Conservation (phyloP, 192 early-diverging fungal genomes). For the Coemansia sp. region DNA sequence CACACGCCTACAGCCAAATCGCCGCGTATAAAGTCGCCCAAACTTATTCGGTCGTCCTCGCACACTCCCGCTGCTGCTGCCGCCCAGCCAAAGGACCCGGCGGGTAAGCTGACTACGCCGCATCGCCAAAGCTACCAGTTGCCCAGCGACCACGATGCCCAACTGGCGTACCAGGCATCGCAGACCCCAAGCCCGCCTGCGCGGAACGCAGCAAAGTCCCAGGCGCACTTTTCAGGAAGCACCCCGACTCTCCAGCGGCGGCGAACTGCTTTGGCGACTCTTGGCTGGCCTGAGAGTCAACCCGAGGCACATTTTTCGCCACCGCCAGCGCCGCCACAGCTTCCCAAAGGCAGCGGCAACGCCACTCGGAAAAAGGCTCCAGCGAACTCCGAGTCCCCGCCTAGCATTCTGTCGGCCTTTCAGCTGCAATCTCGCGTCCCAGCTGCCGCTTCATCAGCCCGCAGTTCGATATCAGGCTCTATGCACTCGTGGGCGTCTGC, state of each 20-base stretch:
- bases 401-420: conserved; percentile 32
- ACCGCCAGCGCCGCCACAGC: conserved; percentile 12
- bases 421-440: conserved; percentile 22
- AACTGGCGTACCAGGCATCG: conserved; percentile 7
- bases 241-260: conserved; percentile 41
- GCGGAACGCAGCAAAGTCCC: conserved; percentile 14
- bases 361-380: conserved; percentile 1
- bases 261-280: conserved; percentile 33
- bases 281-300: conserved; percentile 28
- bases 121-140: conserved; percentile 34
- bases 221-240: conserved; percentile 8
- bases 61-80: conserved; percentile 6
- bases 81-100: neutral
- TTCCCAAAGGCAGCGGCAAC: conserved; percentile 12
- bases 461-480: conserved; percentile 46
- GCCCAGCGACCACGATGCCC: conserved; percentile 1
- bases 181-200: conserved; percentile 43
- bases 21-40: conserved; percentile 19
- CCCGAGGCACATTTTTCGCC: neutral
- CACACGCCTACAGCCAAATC: conserved; percentile 7
- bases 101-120: neutral
- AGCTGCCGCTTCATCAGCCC: conserved; percentile 22
- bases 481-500: conserved; percentile 39
- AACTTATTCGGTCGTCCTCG: conserved; percentile 27
- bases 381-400: conserved; percentile 13